Base-by-base conservation (phyloP, 805 yeast genomes). In the Zygoascus biomembranicola region DNA sequence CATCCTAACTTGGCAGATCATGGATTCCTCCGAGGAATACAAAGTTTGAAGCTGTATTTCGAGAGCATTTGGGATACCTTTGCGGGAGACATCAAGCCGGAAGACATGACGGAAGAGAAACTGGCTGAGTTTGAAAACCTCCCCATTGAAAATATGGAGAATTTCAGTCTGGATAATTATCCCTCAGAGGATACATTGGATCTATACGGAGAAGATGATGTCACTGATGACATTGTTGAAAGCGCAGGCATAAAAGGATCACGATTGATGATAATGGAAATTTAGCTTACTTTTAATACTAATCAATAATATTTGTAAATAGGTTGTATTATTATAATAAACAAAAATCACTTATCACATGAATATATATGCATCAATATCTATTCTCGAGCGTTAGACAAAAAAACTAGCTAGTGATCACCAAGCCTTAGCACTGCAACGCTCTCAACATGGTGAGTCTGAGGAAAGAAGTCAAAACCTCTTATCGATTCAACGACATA, bases 381-480 rank as follows among this genome's bases (percentile, higher is more conserved):
- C 6, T 23, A 23, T 23, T 23, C 28, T 23, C 28, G 28, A 8
- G 39, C 39, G 39, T n/a, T 5, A n/a, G 16, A 23, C 28, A 23
- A 5, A 8, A 8, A 13, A 35, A 35, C 39, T 5, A 35, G 4
- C 8, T 35, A 35, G 13, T 35, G 16, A 4, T n/a, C 8, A 11
- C 13, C 23, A 6, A 19, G 46, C 11, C 52, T 18, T n/a, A 88
- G 70, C 5, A 88, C 94, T 14, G 92, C 92, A 18, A 88, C 88
- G 65, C 92, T 81, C 68, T 88, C 96, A 41, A 88, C 95, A 64
- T 88, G 96, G 63, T 89, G 92, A 0, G 96, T 89, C 70, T 89
- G 95, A 2, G 96, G 96, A 74, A 94, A 94, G 72, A 94, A 92
- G 69, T 94, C 99, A 67, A 94, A 94, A 1, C 99, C 99, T 64